Evolutionary conservation across 2,329 filamentous ascomycete species (phyloP).

Genomic region (Malbranchea cinnamomea): DNA sequence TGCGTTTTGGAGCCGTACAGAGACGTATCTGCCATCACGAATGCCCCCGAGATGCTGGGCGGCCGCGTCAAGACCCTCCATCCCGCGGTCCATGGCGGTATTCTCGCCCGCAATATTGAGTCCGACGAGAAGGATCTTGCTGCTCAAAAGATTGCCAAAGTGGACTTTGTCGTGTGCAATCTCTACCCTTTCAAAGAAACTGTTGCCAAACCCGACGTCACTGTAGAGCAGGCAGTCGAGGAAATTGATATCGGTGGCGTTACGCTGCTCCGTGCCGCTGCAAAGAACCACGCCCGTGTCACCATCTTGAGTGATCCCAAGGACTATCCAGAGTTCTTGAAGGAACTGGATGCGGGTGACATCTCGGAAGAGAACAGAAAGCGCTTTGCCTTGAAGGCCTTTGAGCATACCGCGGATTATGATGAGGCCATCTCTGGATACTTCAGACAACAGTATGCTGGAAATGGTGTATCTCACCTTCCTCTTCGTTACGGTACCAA

Average conservation of each 20-base stretch:
- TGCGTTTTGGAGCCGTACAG: conserved; percentile 29
- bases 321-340: conserved; percentile 88
- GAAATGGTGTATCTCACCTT: conserved; percentile 67
- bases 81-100: conserved; percentile 70
- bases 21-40: conserved; percentile 94
- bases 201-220: conserved; percentile 91
- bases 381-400: conserved; percentile 87
- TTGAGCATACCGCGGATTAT: conserved; percentile 96
- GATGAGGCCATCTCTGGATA: conserved; percentile 89
- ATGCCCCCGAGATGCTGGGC: conserved; percentile 91
- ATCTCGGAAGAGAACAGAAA: conserved; percentile 76
- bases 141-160: conserved; percentile 87
- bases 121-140: conserved; percentile 95
- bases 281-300: conserved; percentile 93
- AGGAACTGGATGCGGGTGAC: conserved; percentile 75
- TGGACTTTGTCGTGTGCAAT: conserved; percentile 95
- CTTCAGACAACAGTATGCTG: conserved; percentile 94
- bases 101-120: conserved; percentile 83
- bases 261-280: conserved; percentile 85
- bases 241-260: conserved; percentile 98
- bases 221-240: conserved; percentile 89
- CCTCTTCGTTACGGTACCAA: conserved; percentile 90
- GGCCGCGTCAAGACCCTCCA: conserved; percentile 92
- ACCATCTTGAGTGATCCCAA: conserved; percentile 88
- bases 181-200: conserved; percentile 99